Evolutionary conservation across 768 basidiomycete genomes (phyloP), one percentile per base, ranked within the genome.

Genomic region (Lactarius psammicola): DNA sequence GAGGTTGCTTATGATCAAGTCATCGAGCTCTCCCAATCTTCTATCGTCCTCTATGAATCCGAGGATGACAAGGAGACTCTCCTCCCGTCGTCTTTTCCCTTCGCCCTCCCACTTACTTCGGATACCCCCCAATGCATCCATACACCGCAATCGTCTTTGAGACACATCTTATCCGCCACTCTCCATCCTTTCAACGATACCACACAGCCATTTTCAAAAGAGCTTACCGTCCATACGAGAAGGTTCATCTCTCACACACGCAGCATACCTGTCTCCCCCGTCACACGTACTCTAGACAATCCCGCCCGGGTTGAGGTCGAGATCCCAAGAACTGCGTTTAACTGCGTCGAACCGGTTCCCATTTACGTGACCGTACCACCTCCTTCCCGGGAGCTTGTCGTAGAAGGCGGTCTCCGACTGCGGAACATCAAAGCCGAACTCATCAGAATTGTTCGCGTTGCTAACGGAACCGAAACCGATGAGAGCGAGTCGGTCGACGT

Each of bases 91-190:
- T 82, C 84, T 26, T 84, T 89, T 66, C 86, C 88, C n/a, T 95
- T 95, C 76, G 84, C 90, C 42, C 86, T 95, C 66, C 90, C 90
- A 13, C 81, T 95, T 60, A 84, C 81, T 65, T 76, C 84, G 49
- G 94, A 95, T 75, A 86, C 90, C 7, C 94, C 94, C 0, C 90
- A 94, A 74, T 91, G 90, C 46, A 80, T 94, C 34, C 86, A 87
- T 71, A 90, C 92, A 4, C 80, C 87, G 18, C 84, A 84, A 68
- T 94, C 93, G 2, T 84, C 86, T 0, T 79, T 95, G 60, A 80
- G 81, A 17, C 89, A 95, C 74, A 79, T 81, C 18, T 79, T 95
- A 54, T 86, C 83, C 15, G 93, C 89, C 38, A 84, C 81, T 1
- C 76, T 95, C 28, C 79, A 87, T 71, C 68, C 75, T 0, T 67